Evolutionary conservation across 768 basidiomycete species (phyloP).

Genomic region (Suillus cothurnatus): DNA sequence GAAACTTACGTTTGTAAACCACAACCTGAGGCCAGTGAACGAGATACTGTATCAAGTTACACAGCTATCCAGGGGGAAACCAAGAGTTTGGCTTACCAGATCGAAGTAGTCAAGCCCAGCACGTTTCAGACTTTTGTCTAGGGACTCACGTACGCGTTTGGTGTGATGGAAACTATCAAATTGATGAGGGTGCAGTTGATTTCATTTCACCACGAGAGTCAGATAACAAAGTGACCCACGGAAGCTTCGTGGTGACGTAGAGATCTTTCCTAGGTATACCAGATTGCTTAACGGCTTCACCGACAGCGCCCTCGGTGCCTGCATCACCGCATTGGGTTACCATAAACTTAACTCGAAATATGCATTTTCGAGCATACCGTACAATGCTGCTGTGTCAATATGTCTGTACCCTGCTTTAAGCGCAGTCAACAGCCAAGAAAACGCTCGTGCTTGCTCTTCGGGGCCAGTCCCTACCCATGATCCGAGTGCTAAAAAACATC

Average conservation of each 20-base stretch:
- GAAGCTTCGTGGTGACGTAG: constrained; percentile 53
- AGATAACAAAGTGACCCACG: constrained; percentile 24
- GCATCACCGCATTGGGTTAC: constrained; percentile 2
- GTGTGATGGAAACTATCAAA: constrained; percentile 28
- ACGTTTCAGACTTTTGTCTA: constrained; percentile 37
- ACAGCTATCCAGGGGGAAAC: background rate
- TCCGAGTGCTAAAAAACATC: constrained; percentile 5
- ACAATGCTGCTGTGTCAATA: constrained; percentile 42
- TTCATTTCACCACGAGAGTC: background rate
- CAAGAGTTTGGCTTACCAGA: constrained; percentile 22
- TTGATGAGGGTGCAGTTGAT: constrained; percentile 6
- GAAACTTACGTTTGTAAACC: constrained; percentile 19
- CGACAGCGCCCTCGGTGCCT: constrained; percentile 45
- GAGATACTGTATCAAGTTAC: constrained; percentile 30
- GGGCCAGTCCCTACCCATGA: constrained; percentile 4
- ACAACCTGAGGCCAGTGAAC: constrained; percentile 42
- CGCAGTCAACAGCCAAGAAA: constrained; percentile 3
- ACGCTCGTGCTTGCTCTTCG: constrained; percentile 5
- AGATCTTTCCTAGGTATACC: constrained; percentile 51
- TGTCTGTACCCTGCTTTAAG: constrained; percentile 44
- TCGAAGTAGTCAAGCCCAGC: constrained; percentile 47
- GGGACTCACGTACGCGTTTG: constrained; percentile 37
- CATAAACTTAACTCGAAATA: background rate
- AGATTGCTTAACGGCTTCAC: constrained; percentile 46
- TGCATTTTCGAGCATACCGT: constrained; percentile 23